Base-by-base conservation (phyloP, 768 basidiomycete genomes). In the Aureoboletus auriporus region DNA sequence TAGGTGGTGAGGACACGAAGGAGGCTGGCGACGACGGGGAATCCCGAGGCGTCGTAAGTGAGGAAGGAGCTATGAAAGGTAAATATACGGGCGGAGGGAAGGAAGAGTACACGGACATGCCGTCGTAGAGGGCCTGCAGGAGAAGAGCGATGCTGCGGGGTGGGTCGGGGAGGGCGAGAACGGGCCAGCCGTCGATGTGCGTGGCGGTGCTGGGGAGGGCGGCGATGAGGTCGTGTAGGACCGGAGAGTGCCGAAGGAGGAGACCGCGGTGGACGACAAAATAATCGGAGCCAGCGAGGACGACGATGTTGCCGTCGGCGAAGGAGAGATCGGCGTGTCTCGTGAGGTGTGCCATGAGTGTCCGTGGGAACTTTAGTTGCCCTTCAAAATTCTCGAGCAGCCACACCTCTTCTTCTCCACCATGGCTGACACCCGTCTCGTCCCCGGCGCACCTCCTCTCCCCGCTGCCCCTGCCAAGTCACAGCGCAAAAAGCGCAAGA, bases 401-500 rank as follows among this genome's bases (percentile, higher is more conserved):
- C 28, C 26, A 33, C 26, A 8, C 46, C 33, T n/a, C n/a, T 36
- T 33, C 26, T 5, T 31, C 12, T 46, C 31, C 27, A 35, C 36
- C 50, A 76, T 75, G 73, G 59, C 65, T 42, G 72, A 70, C 39
- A 17, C 69, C 30, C 84, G 89, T 48, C 61, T 86, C 53, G 75
- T 92, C 49, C 89, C 89, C 23, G 89, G 89, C 39, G 89, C 89
- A 11, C 87, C 83, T 46, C 87, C 83, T 46, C 82, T 83, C 0
- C 79, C 82, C 37, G 56, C 74, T 5, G 70, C 81, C 1, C 51
- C 70, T 4, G 75, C 84, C 33, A 89, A 89, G 64, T 71, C 79
- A 4, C 76, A 82, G 26, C 74, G 71, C 61, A 86, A 81, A 66
- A 92, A 88, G 69, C 84, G 80, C 66, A 82, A 81, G 69, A 74